Percentiles rank a stretch among this genome's conserved stretches.
These are phyloP conservation scores for Ophiocordyceps polyrhachis-furcata DNA, from an alignment of 2,329 filamentous ascomycete species.

Conservation along the genomic window DNA sequence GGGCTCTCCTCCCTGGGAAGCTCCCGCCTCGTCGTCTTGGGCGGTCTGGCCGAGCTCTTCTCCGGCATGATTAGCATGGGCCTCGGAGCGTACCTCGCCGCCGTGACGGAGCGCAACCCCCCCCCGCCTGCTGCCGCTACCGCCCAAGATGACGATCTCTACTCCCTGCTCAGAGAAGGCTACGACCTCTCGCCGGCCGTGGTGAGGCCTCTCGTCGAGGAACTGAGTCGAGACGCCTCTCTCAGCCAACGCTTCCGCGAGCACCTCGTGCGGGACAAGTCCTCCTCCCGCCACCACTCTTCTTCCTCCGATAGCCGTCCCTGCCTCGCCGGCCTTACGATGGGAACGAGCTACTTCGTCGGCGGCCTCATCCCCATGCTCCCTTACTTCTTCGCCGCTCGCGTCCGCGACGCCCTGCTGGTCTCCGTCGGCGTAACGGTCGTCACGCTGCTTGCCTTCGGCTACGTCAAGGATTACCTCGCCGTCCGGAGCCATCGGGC, in stretches of 20 bases:
- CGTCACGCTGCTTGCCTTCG: slow-evolving; percentile 41
- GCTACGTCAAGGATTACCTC: slow-evolving; percentile 43
- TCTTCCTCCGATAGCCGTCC: slow-evolving; percentile 24
- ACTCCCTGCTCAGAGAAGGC: slow-evolving; percentile 30
- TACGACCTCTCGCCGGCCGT: slow-evolving; percentile 27
- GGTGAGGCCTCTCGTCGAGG: slow-evolving; percentile 26
- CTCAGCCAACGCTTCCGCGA: slow-evolving; percentile 39
- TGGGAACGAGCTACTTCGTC: slow-evolving; percentile 50
- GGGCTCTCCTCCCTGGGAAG: slow-evolving; percentile 49
- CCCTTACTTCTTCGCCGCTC: slow-evolving; percentile 43
- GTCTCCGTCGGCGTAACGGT: slow-evolving; percentile 43
- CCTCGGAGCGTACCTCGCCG: slow-evolving; percentile 53
- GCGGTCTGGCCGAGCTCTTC: slow-evolving; percentile 56
- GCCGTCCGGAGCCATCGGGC: slow-evolving; percentile 30
- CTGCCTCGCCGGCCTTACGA: slow-evolving; percentile 41
- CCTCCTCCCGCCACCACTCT: no score
- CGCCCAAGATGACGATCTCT: no score
- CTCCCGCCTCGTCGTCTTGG: slow-evolving; percentile 49
- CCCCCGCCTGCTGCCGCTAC: no score
- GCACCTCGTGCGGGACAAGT: slow-evolving; percentile 34
- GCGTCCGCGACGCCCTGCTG: slow-evolving; percentile 30
- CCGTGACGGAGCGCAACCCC: slow-evolving; percentile 33
- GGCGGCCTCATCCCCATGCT: slow-evolving; percentile 53
- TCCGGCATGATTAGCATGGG: slow-evolving; percentile 65
- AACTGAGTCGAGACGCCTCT: slow-evolving; percentile 26